Conservation (phyloP, 441 rosid genomes). For the Corymbia calophylla region DNA sequence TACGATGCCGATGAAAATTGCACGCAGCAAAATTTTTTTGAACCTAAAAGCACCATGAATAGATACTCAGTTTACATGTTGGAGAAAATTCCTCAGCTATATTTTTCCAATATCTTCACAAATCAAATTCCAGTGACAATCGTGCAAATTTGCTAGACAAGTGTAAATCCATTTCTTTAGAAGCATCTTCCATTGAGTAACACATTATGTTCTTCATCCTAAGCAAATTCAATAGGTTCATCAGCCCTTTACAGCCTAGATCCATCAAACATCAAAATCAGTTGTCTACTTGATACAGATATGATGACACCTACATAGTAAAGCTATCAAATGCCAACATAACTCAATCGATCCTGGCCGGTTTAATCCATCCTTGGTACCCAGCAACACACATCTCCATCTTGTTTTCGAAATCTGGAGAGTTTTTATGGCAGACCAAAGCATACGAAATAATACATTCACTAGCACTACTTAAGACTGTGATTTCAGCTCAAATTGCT, state of each 20-base stretch:
- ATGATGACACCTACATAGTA: not conserved
- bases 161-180: not conserved
- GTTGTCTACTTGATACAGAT: not conserved
- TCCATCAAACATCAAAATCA: not conserved
- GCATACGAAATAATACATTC: not conserved
- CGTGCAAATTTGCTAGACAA: not conserved
- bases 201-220: not conserved
- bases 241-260: not conserved
- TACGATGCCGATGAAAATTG: slow-evolving; percentile 13
- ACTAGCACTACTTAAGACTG: not conserved
- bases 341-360: not conserved
- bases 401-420: not conserved
- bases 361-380: not conserved
- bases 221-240: not conserved
- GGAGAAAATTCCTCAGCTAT: not conserved
- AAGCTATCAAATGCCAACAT: not conserved
- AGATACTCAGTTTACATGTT: not conserved
- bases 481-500: not conserved
- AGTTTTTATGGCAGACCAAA: not conserved
- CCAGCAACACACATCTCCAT: not conserved
- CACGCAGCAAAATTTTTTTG: not conserved
- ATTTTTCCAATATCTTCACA: not conserved
- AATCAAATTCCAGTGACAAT: not conserved
- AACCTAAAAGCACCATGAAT: slow-evolving; percentile 19
- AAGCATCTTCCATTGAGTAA: not conserved